These are phyloP conservation scores for Circinella umbellata DNA, from an alignment of 371 early-diverging fungal genomes.

Conservation along the genomic window DNA sequence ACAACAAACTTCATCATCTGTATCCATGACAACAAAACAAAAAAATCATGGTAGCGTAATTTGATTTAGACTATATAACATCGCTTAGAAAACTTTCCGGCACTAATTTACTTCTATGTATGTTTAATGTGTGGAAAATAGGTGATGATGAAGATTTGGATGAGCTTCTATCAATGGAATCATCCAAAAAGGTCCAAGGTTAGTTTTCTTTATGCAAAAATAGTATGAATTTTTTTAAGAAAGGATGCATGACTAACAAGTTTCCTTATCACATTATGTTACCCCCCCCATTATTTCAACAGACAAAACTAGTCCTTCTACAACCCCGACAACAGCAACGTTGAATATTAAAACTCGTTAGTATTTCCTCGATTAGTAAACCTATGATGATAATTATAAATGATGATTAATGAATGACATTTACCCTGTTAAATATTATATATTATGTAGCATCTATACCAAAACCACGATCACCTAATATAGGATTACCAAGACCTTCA, in stretches of 20 bases:
- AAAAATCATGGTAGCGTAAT: too few relatives aligned
- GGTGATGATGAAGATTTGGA: slow-evolving; percentile 19
- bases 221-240: background rate
- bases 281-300: background rate
- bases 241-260: background rate
- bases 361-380: too few relatives aligned
- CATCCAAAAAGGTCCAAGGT: background rate
- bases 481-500: slow-evolving; percentile 6
- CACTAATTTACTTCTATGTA: background rate
- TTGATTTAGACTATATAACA: too few relatives aligned
- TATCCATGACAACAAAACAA: slow-evolving; percentile 2
- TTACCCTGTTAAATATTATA: background rate
- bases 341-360: too few relatives aligned
- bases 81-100: too few relatives aligned
- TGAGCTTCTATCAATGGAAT: slow-evolving; percentile 22
- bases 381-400: too few relatives aligned
- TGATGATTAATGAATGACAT: background rate
- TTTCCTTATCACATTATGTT: slow-evolving; percentile 13
- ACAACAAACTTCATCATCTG: slow-evolving; percentile 17
- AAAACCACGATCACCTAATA: background rate
- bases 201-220: background rate
- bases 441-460: slow-evolving; percentile 1
- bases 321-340: background rate
- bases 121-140: background rate
- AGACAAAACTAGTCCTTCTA: background rate